Base-by-base conservation (phyloP, 257 asterid genomes). In the Knoxia roxburghii region DNA sequence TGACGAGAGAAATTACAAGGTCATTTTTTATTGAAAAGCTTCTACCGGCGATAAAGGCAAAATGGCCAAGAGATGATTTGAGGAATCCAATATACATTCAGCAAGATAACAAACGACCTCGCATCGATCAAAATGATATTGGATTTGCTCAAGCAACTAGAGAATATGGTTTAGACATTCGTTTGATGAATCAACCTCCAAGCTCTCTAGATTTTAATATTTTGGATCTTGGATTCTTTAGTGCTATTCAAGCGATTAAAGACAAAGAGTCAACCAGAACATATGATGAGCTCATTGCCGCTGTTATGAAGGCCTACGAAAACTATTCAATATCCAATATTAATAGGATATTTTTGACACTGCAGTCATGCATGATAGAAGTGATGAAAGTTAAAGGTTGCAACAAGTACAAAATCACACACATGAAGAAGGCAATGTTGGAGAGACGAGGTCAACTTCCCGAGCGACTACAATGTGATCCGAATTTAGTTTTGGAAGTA, bases 31-130 rank as follows among this genome's bases (percentile, higher is more conserved):
- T 68, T 27, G 57, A 68, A 26, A 68, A 68, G 50, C 43, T 55
- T 0, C 55, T 57, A 56, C 58, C 46, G 17, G 43, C 65, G 1
- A 68, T 40, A 3, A 40, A 15, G 53, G 53, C 21, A 55, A 68
- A 68, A 7, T 68, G 73, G 73, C 63, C 41, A 6, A 0, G 21
- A 2, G 32, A 17, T 15, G 14, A 39, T 1, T 30, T 18, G 11
- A 18, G 20, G 33, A 2, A 9, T 32, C 8, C 56, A 4, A 53
- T 67, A 13, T 39, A 15, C 17, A 53, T 67, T 35, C 64, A 67
- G 55, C 52, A 51, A 50, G 61, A 66, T 23, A 66, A 66, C 10
- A 58, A 66, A 24, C 41, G 56, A 29, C 21, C 67, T 12, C 61
- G 43, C 32, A 57, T 59, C 13, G 23, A 59, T 21, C 21, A 12